These are phyloP conservation scores for Schizosaccharomyces cryophilus DNA, from an alignment of 805 yeast species.

Conservation along the genomic window DNA sequence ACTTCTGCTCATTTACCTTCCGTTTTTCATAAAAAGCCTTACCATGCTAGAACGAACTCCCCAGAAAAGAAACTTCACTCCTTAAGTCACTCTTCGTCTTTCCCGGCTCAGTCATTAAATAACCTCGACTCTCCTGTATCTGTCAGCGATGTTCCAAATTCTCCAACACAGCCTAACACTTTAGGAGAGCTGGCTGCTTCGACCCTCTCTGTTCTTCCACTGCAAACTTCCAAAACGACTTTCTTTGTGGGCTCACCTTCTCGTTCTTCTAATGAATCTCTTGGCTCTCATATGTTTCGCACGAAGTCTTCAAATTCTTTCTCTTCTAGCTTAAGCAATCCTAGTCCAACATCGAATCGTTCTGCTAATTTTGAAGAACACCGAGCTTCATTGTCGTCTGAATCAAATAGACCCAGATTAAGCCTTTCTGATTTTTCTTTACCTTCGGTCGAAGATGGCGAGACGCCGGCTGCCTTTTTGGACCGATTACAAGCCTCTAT, in stretches of 20 bases:
- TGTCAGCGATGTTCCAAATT: background rate
- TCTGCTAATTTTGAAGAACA: background rate
- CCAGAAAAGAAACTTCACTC: background rate
- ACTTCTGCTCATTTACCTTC: background rate
- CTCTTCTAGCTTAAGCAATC: background rate
- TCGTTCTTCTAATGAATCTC: background rate
- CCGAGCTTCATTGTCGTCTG: background rate
- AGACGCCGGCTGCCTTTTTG: conserved; percentile 15
- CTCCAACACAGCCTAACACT: background rate
- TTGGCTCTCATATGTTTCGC: background rate
- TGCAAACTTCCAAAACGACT: background rate
- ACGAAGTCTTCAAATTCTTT: background rate
- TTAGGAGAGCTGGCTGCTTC: background rate
- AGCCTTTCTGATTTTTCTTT: background rate
- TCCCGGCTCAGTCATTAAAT: background rate
- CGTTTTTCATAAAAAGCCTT: background rate
- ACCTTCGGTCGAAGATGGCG: conserved; percentile 8
- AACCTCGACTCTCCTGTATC: background rate
- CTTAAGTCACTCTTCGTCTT: background rate
- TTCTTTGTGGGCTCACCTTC: background rate
- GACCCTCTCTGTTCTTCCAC: background rate
- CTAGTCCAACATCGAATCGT: background rate
- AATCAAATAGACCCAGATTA: background rate
- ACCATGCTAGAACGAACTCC: background rate
- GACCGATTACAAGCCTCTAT: conserved; percentile 10